Conservation (phyloP, 441 rosid species). For the Kokia cookei region DNA sequence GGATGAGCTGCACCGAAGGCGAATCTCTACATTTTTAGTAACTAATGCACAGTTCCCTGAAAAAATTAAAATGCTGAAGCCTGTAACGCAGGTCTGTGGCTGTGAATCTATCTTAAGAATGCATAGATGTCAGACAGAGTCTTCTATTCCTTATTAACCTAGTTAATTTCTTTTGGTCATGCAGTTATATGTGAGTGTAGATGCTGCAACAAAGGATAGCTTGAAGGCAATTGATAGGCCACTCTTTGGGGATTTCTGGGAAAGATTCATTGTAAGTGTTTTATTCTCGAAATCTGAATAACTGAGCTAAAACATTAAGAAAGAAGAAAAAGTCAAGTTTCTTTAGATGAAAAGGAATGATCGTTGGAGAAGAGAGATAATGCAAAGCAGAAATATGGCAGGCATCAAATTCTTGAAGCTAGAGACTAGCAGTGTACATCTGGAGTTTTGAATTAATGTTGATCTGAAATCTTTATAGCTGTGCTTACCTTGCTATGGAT, state of each 20-base stretch:
- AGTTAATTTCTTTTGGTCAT: slow-evolving; percentile 17
- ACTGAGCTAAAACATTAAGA: not conserved
- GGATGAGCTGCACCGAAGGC: slow-evolving; percentile 76
- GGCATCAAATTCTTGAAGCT: not conserved
- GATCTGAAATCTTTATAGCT: not conserved
- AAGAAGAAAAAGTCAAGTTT: not conserved
- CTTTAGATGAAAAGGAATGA: not conserved
- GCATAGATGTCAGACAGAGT: not conserved
- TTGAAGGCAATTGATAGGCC: slow-evolving; percentile 94
- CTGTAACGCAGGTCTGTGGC: slow-evolving; percentile 80
- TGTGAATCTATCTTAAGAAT: slow-evolving; percentile 1
- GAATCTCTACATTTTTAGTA: slow-evolving; percentile 89
- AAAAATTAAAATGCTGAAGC: slow-evolving; percentile 67
- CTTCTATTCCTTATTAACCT: slow-evolving; percentile 1
- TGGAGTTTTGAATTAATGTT: not conserved
- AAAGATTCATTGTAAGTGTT: slow-evolving; percentile 74
- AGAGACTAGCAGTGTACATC: not conserved
- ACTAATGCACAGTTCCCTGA: slow-evolving; percentile 98
- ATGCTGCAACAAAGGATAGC: slow-evolving; percentile 94
- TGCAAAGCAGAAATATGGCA: not conserved
- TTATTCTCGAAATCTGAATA: not conserved
- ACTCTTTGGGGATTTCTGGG: slow-evolving; percentile 94
- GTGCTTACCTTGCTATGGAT: not conserved
- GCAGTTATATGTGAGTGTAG: slow-evolving; percentile 95
- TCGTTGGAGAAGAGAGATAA: not conserved